These are phyloP conservation scores for Protostelium mycophagum DNA, from an alignment of 78 protist species.

Conservation along the genomic window DNA sequence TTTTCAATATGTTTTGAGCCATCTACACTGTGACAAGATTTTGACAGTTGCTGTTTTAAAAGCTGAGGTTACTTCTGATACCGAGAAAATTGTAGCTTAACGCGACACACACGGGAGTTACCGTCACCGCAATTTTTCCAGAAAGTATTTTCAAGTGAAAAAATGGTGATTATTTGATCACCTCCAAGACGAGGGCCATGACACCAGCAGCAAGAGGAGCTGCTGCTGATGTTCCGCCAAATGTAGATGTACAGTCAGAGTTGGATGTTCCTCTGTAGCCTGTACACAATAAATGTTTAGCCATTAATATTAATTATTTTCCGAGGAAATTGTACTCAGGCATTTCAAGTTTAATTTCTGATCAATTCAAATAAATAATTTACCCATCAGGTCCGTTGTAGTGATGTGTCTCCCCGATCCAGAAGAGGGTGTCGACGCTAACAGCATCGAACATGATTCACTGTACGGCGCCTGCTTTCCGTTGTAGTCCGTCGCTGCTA, in stretches of 20 bases:
- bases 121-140: no score
- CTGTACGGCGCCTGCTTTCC: constrained; percentile 9
- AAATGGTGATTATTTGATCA: not conserved
- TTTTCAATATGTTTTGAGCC: no score
- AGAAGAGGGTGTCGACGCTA: constrained; percentile 8
- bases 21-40: no score
- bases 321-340: not conserved
- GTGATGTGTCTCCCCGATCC: not conserved
- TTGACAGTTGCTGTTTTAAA: no score
- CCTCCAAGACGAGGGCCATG: constrained; percentile 7
- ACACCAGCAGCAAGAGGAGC: constrained; percentile 45
- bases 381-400: constrained; percentile 14
- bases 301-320: not conserved
- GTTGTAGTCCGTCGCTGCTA: constrained; percentile 2
- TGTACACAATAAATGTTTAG: not conserved
- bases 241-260: not conserved
- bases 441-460: constrained; percentile 13
- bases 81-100: no score
- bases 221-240: constrained; percentile 24
- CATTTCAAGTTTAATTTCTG: no score
- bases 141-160: not conserved
- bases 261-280: not conserved
- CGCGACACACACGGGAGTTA: no score
- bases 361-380: not conserved
- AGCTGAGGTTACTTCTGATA: no score